Conservation (phyloP, 345 rosid species). For the Citrus australasica region DNA sequence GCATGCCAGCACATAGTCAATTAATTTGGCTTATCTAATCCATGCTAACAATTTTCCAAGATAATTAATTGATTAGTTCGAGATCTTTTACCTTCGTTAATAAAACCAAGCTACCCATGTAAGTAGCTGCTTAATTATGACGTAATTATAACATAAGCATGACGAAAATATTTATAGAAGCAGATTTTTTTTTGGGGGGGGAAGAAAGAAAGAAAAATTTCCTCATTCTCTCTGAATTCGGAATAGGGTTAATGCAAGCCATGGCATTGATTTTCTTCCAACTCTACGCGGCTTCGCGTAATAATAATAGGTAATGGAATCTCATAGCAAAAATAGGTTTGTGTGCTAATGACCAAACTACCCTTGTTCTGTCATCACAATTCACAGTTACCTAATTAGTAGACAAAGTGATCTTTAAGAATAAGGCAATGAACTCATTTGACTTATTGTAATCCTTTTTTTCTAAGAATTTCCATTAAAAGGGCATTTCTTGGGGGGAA, state of each 20-base stretch:
- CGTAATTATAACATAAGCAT: background rate
- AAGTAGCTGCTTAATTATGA: background rate
- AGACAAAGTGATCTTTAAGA: background rate
- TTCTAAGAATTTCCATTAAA: no score
- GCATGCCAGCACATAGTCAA: no score
- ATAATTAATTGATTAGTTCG: background rate
- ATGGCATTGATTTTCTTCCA: background rate
- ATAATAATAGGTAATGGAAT: background rate
- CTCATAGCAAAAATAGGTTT: background rate
- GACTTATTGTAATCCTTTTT: background rate
- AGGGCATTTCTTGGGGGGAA: no score
- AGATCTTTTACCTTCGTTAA: background rate
- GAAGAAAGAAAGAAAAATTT: no score
- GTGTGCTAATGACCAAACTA: background rate
- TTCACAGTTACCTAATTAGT: background rate
- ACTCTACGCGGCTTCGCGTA: slow-evolving; percentile 17
- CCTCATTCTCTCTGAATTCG: background rate
- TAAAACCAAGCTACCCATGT: background rate
- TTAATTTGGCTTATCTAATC: no score
- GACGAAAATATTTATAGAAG: background rate
- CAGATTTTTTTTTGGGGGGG: background rate
- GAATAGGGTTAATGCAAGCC: slow-evolving; percentile 12
- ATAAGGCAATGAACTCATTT: no score
- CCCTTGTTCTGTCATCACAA: background rate
- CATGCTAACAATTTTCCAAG: background rate